Base-by-base conservation (phyloP, 75 land plant genomes). In the Azolla pinnata region DNA sequence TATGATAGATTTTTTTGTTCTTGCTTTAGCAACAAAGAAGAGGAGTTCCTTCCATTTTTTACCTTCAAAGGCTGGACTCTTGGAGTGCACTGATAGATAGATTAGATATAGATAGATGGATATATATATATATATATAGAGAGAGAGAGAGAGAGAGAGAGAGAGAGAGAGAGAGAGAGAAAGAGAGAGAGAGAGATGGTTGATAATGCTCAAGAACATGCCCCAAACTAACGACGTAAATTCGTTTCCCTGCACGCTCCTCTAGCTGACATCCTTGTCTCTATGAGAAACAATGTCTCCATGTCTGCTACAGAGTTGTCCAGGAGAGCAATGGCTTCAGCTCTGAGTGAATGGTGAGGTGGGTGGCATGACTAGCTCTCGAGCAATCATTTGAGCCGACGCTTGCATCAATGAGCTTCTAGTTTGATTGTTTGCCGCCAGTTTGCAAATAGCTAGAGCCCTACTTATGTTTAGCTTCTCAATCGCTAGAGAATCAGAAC, bases 111-210 rank as follows among this genome's bases (percentile, higher is more conserved):
- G 42, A 38, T 7, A 38, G 42, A 38, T 7, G 14, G 42, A 38
- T 7, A 38, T 7, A 38, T 7, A 38, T 7, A 38, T 7, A 38
- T 7, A 38, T 7, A 38, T 7, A 38, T 7, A 38, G 42, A 38
- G 42, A 38, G 42, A 38, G 42, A 38, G 42, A 38, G 42, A 38
- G 42, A 38, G 42, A 38, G 42, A 38, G 42, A 38, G 42, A 38
- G 42, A 38, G 42, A 38, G 42, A 38, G 42, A 38, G 42, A 38
- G 42, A 38, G 42, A 14, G 42, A 38, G 42, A 14, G 42, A 38
- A 14, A 14, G 42, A 38, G 42, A 14, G 42, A 38, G 42, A 14
- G 42, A 38, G 42, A 14, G 42, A 38, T 7, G 42, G 42, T 8
- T 7, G 42, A 14, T 8, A 14, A 38, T 38, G 14, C 42, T 8